These are phyloP conservation scores for Eremomyces bilateralis DNA, from an alignment of 495 filamentous ascomycete genomes.

Conservation along the genomic window DNA sequence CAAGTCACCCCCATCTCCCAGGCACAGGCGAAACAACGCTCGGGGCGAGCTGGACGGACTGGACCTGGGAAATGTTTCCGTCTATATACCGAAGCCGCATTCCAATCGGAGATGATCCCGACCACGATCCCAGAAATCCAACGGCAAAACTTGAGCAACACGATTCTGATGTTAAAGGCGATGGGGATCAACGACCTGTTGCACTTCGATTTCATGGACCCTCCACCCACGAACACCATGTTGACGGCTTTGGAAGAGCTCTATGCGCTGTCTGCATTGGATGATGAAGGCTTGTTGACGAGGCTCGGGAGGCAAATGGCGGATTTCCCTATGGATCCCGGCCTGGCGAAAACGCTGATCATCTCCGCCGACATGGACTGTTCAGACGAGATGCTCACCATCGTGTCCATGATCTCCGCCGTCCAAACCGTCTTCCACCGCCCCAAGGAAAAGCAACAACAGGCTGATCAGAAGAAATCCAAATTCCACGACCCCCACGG, in stretches of 20 bases:
- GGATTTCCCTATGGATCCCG: conserved; percentile 87
- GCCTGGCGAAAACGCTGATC: conserved; percentile 76
- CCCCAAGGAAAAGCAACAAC: conserved; percentile 86
- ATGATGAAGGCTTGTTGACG: conserved; percentile 91
- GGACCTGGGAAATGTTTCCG: conserved; percentile 94
- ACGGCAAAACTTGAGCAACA: conserved; percentile 77
- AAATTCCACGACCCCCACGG: conserved; percentile 93
- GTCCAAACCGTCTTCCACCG: conserved; percentile 75
- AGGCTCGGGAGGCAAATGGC: conserved; percentile 91
- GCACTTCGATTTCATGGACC: conserved; percentile 98
- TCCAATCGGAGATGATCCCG: conserved; percentile 91
- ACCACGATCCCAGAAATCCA: conserved; percentile 95
- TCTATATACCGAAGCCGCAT: conserved; percentile 88
- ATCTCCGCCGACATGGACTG: conserved; percentile 70
- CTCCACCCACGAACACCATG: conserved; percentile 93
- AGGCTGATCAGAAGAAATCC: conserved; percentile 91
- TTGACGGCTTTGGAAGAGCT: conserved; percentile 87
- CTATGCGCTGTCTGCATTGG: conserved; percentile 75
- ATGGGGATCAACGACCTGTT: conserved; percentile 98
- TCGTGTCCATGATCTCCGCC: conserved; percentile 76
- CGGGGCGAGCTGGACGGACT: conserved; percentile 81
- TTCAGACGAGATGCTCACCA: conserved; percentile 80
- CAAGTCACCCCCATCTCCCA: conserved; percentile 92
- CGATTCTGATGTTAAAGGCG: conserved; percentile 95
- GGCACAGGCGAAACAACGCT: conserved; percentile 87